Evolutionary conservation across 768 basidiomycete genomes (phyloP), one percentile per base, ranked within the genome.

Genomic region (Xerocomellus intermedius): DNA sequence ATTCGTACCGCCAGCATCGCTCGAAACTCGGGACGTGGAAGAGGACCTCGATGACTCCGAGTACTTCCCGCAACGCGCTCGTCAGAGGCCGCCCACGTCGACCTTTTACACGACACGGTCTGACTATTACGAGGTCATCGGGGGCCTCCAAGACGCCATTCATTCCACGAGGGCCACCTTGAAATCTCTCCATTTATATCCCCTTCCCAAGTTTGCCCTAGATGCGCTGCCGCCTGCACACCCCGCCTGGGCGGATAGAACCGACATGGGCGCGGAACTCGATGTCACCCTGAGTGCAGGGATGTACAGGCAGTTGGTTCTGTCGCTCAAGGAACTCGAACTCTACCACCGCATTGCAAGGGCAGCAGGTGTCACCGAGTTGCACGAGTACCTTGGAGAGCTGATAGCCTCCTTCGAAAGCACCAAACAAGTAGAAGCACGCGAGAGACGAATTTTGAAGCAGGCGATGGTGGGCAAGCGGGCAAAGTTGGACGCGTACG

Each of bases 101-200:
- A 83, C 82, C 45, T 95, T 94, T 74, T 97, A 91, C 75, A 92
- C 94, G 17, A 87, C 86, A 16, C 84, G 87, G 33, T 76, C 89
- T 1, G 74, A 75, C 22, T 94, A 85, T 75, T 85, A 85, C 69
- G 89, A 94, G 70, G 81, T 84, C 52, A 71, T 94, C 41, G 73
- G 76, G 42, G 74, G 79, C 41, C 81, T 96, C 17, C 84, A 93
- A 64, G 74, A 74, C 12, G 86, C 89, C 48, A 77, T 89, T 30
- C 68, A 76, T 28, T 73, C 78, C 41, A 74, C 85, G 4, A 82
- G 84, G n/a, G 67, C 69, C 4, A 79, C 82, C 3, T 81, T 96
- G 22, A 82, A 82, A 46, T 68, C 75, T 17, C 74, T 85, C 33
- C 81, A 90, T 58, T 83, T 96, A 32, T 79, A 88, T 22, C 94